These are phyloP conservation scores for Osmozyma mogii DNA, from an alignment of 805 yeast species.

Conservation along the genomic window DNA sequence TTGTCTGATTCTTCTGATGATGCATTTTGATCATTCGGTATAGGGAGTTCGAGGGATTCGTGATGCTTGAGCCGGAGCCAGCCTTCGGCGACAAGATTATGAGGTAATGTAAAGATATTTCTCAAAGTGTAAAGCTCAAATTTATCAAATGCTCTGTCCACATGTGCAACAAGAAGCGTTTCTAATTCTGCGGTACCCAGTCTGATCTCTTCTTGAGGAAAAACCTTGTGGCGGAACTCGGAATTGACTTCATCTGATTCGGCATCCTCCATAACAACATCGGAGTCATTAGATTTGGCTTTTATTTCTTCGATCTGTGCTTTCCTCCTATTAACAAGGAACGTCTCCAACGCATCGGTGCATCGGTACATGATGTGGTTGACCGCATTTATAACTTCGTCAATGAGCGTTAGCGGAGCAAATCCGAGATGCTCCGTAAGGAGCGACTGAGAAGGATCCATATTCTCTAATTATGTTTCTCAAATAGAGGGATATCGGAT, in stretches of 20 bases:
- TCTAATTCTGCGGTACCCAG: constrained; percentile 79
- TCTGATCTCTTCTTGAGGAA: constrained; percentile 46
- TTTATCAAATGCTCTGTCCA: constrained; percentile 78
- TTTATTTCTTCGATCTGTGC: constrained; percentile 10
- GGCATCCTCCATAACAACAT: neutral
- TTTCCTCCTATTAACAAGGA: constrained; percentile 30
- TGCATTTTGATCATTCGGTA: neutral
- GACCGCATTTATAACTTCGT: constrained; percentile 82
- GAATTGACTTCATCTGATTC: constrained; percentile 1
- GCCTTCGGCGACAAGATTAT: constrained; percentile 55
- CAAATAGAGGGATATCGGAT: too few species aligned
- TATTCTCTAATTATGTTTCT: too few species aligned
- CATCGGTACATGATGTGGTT: constrained; percentile 79
- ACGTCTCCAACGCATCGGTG: constrained; percentile 67
- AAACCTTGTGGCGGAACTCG: constrained; percentile 7
- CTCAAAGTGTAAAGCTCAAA: constrained; percentile 75
- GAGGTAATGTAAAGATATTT: constrained; percentile 67
- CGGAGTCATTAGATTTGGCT: constrained; percentile 10
- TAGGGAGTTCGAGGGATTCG: constrained; percentile 33
- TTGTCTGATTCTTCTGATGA: constrained; percentile 16
- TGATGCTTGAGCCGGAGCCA: constrained; percentile 66
- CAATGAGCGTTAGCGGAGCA: constrained; percentile 75
- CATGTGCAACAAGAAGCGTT: constrained; percentile 61
- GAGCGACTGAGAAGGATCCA: constrained; percentile 26
- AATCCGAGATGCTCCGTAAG: constrained; percentile 83